Evolutionary conservation across 2,329 filamentous ascomycete species (phyloP).

Genomic region (Pestalotiopsis sp.): DNA sequence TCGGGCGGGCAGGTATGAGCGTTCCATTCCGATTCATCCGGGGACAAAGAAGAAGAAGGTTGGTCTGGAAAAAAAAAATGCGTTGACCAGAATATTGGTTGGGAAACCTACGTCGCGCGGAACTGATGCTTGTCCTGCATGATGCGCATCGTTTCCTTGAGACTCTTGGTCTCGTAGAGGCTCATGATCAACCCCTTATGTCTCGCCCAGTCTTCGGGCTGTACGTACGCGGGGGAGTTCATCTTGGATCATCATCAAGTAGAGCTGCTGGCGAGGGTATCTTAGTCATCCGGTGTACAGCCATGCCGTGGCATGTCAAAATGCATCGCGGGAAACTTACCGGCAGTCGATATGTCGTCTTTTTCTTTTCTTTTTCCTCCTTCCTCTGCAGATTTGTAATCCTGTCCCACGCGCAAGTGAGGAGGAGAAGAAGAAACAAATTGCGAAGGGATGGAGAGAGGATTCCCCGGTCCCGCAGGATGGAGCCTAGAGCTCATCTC

Average conservation of each 20-base stretch:
- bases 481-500: too few species aligned
- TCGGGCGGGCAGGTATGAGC: background rate
- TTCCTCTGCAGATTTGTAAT: too few species aligned
- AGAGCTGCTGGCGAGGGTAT: background rate
- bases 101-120: background rate
- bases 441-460: too few species aligned
- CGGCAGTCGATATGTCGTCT: too few species aligned
- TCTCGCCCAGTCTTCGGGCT: background rate
- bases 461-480: too few species aligned
- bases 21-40: background rate
- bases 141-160: background rate
- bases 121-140: background rate
- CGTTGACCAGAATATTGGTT: background rate
- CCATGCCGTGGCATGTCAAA: background rate
- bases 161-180: background rate
- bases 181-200: background rate
- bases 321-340: background rate
- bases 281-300: too few species aligned
- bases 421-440: too few species aligned
- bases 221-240: background rate
- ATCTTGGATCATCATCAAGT: background rate
- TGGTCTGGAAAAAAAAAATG: too few species aligned
- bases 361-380: too few species aligned
- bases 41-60: too few species aligned
- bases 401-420: too few species aligned